A percentile compares a stretch with the other conserved stretches of the same genome.
These are phyloP conservation scores for Iris pallida DNA, from an alignment of 116 monocot species.

Conservation along the genomic window DNA sequence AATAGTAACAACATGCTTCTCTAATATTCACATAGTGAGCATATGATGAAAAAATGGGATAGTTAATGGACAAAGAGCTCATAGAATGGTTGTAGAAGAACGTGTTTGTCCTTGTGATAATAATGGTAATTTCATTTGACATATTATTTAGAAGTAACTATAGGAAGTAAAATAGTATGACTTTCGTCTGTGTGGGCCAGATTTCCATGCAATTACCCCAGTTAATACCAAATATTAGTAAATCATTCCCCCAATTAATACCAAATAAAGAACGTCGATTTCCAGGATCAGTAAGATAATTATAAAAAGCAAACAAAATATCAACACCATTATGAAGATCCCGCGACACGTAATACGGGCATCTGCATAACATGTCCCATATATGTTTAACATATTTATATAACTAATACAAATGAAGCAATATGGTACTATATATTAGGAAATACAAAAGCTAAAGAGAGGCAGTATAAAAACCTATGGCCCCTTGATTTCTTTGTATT, in stretches of 20 bases:
- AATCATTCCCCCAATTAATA: constrained; percentile 69
- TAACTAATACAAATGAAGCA: not conserved
- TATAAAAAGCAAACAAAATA: constrained; percentile 95
- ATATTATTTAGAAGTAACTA: no score
- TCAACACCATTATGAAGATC: constrained; percentile 84
- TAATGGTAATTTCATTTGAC: no score
- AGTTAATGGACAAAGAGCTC: no score
- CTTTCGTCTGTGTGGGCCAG: no score
- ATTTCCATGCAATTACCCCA: constrained; percentile 59
- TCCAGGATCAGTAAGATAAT: constrained; percentile 91
- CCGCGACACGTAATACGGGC: constrained; percentile 89
- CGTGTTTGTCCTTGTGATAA: no score
- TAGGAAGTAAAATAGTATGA: not conserved
- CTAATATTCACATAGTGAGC: not conserved
- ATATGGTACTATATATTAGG: no score
- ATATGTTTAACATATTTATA: not conserved
- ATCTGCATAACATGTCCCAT: constrained; percentile 43
- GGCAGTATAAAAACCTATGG: constrained; percentile 47
- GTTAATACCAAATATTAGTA: constrained; percentile 98
- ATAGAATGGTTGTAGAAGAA: no score
- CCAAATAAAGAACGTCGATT: constrained; percentile 71
- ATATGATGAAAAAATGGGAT: not conserved
- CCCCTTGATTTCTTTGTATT: no score
- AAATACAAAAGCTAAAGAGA: constrained; percentile 10
- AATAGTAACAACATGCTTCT: not conserved